phyloP scores from a whole-genome alignment of 116 monocot species.

The Posidonia oceanica region DNA sequence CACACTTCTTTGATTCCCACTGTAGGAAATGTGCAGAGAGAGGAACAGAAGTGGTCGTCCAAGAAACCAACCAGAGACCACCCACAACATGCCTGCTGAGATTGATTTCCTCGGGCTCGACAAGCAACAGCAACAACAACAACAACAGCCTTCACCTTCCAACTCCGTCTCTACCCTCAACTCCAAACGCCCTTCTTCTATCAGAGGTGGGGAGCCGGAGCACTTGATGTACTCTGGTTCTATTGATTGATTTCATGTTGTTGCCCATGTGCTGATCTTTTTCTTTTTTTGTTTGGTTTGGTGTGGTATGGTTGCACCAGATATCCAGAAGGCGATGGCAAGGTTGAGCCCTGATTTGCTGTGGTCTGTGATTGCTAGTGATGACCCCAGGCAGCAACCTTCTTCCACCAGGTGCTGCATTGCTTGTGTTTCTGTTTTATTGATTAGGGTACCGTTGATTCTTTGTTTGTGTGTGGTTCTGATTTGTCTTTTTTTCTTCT shows the following conservation, averaged over 20 bases:
- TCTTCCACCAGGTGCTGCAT: not conserved
- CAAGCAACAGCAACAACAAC: not conserved
- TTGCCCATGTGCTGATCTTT: not conserved
- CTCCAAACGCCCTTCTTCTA: not conserved
- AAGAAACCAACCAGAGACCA: too few relatives aligned
- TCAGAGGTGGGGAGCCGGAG: not conserved
- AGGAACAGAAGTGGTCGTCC: too few relatives aligned
- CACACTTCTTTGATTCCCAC: too few relatives aligned
- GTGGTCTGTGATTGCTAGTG: slow-evolving; percentile 3
- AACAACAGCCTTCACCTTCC: not conserved
- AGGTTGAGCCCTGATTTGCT: slow-evolving; percentile 10
- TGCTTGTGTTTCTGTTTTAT: not conserved
- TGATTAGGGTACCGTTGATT: not conserved
- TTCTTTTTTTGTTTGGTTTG: too few relatives aligned
- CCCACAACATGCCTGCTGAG: slow-evolving; percentile 6
- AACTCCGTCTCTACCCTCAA: not conserved
- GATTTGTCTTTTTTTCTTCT: not conserved
- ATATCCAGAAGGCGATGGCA: slow-evolving; percentile 12
- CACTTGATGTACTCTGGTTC: not conserved
- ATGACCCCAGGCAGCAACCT: not conserved
- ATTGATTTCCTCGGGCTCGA: slow-evolving; percentile 7
- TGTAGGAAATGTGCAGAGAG: too few relatives aligned
- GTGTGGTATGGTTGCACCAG: not conserved
- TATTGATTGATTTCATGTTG: not conserved
- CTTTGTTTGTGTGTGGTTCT: not conserved